Conservation (phyloP, 2,329 filamentous ascomycete species). For the Lomentospora prolificans region DNA sequence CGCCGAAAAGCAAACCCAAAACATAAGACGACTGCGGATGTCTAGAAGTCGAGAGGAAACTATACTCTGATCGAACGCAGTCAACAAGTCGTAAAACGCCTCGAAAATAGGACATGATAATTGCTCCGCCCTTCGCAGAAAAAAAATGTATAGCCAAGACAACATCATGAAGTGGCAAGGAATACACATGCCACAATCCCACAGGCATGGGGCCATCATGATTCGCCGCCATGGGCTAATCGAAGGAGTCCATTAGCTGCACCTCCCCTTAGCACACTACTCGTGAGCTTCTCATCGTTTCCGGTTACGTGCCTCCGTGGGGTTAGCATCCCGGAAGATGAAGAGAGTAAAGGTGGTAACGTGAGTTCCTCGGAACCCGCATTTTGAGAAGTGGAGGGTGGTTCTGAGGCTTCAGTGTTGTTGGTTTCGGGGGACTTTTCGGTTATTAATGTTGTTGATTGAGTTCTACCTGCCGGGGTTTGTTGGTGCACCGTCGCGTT, state of each 20-base stretch:
- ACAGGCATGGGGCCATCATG: neutral
- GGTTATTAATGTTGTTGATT: neutral
- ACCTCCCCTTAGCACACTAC: conserved; percentile 35
- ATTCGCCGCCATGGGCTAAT: conserved; percentile 23
- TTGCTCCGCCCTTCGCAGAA: too few species aligned
- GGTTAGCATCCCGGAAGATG: neutral
- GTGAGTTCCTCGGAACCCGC: neutral
- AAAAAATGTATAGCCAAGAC: too few species aligned
- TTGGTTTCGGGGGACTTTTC: neutral
- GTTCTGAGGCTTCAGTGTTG: neutral
- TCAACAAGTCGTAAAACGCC: too few species aligned
- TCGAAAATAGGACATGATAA: too few species aligned
- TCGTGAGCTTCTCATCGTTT: conserved; percentile 25
- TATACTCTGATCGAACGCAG: too few species aligned
- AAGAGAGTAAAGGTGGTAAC: neutral
- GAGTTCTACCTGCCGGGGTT: neutral
- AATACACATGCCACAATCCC: too few species aligned
- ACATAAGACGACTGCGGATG: too few species aligned
- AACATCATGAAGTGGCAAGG: neutral
- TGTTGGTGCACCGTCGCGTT: neutral
- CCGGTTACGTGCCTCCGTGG: neutral
- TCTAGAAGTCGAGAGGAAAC: too few species aligned
- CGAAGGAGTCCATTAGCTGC: conserved; percentile 44
- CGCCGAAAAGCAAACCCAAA: too few species aligned
- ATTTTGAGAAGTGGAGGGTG: neutral